Percentiles rank a stretch among this genome's conserved stretches.
phyloP scores from a whole-genome alignment of 2,329 filamentous ascomycete genomes.

The Nigrospora osmanthi region DNA sequence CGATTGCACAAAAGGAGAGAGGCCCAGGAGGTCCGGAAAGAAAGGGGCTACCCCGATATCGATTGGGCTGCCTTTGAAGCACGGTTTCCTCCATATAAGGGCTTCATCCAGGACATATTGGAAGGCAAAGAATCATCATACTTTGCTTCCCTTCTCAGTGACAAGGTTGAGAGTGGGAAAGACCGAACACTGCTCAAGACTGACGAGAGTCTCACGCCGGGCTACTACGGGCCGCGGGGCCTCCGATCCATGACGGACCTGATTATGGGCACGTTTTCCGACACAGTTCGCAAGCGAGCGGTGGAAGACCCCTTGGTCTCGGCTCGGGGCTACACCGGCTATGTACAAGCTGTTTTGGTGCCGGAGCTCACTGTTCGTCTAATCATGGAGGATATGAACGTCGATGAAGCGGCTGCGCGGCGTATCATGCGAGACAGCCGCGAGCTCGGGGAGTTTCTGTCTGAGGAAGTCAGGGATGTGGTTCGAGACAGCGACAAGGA shows the following conservation, averaged over 20 bases:
- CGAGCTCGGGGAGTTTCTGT: conserved; percentile 57
- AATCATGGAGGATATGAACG: conserved; percentile 48
- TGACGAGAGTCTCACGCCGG: conserved; percentile 55
- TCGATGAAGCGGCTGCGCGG: conserved; percentile 33
- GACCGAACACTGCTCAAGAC: conserved; percentile 53
- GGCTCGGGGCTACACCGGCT: conserved; percentile 57
- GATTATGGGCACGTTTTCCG: conserved; percentile 53
- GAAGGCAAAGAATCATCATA: conserved; percentile 46
- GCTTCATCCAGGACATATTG: conserved; percentile 51
- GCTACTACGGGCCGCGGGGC: conserved; percentile 78
- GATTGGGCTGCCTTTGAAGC: conserved; percentile 56
- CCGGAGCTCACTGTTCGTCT: conserved; percentile 56
- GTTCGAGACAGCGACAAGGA: conserved; percentile 24
- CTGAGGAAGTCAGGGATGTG: conserved; percentile 55
- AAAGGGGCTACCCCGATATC: conserved; percentile 60
- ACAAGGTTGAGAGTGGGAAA: conserved; percentile 47
- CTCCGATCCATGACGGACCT: conserved; percentile 64
- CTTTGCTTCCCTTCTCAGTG: conserved; percentile 50
- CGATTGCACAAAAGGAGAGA: conserved; percentile 49
- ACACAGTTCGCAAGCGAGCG: conserved; percentile 52
- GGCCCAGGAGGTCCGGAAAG: conserved; percentile 38
- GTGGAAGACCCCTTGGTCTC: conserved; percentile 59
- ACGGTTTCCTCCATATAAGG: conserved; percentile 50
- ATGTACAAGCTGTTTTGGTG: conserved; percentile 68
- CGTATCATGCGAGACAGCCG: conserved; percentile 59